A percentile compares a stretch with the other conserved stretches of the same genome.
Conservation (phyloP, 169 alveolate species). For the Plasmodium gallinaceum region DNA sequence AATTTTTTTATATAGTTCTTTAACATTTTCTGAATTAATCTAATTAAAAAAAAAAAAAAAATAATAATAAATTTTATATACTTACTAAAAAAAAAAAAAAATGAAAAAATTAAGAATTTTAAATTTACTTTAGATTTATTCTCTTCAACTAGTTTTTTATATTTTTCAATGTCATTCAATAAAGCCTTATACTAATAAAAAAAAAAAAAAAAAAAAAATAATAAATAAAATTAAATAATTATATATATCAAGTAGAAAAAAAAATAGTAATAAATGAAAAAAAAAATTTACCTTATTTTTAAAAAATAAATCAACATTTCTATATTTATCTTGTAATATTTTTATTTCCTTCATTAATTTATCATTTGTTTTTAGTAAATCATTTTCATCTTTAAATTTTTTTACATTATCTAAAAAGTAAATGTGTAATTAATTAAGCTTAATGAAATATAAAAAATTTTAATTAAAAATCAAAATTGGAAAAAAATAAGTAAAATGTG, state of each 20-base stretch:
- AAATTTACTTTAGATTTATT: slow-evolving; percentile 30
- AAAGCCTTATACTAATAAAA: slow-evolving; percentile 29
- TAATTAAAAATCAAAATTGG: neutral
- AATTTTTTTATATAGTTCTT: neutral
- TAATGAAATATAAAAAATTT: too few species aligned
- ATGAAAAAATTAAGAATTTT: neutral
- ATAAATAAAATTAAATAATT: neutral
- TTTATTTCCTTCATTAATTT: slow-evolving; percentile 54
- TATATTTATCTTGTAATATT: slow-evolving; percentile 58
- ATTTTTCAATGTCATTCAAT: slow-evolving; percentile 29
- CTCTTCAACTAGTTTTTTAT: slow-evolving; percentile 47
- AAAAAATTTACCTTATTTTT: slow-evolving; percentile 38
- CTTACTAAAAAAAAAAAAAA: too few species aligned
- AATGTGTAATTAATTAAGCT: neutral
- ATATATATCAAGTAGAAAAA: neutral
- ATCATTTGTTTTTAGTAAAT: slow-evolving; percentile 30
- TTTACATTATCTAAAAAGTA: slow-evolving; percentile 36
- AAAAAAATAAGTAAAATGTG: neutral
- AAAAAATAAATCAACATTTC: slow-evolving; percentile 55
- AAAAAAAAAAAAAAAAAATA: neutral
- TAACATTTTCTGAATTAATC: neutral
- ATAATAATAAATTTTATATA: neutral
- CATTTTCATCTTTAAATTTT: slow-evolving; percentile 49
- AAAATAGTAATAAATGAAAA: neutral
- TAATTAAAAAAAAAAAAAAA: neutral